Evolutionary conservation across 139 green algal species (phyloP).

Genomic region (Coelastrella sp.): DNA sequence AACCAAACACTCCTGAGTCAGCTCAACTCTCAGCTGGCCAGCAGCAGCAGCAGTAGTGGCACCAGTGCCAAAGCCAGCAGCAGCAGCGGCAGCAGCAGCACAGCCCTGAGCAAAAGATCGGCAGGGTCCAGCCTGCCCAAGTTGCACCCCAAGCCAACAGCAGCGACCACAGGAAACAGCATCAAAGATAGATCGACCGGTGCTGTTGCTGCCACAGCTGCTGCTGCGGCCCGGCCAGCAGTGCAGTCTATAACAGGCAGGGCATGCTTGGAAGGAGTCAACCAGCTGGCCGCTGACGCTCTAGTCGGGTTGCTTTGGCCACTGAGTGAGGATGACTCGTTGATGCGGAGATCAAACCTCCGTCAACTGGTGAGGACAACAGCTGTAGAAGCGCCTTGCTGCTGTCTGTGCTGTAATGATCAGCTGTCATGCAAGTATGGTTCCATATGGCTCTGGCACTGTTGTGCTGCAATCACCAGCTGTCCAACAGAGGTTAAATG

Average conservation of each 20-base stretch:
- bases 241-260: neutral
- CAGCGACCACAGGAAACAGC: neutral
- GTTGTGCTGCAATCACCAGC: too few species aligned
- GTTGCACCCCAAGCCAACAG: neutral
- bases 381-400: neutral
- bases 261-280: conserved; percentile 17
- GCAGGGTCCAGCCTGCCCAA: neutral
- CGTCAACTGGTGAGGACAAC: conserved; percentile 22
- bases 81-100: neutral
- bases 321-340: neutral
- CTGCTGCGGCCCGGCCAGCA: neutral
- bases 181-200: neutral
- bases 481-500: too few species aligned
- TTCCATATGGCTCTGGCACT: too few species aligned
- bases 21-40: neutral
- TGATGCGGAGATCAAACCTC: neutral
- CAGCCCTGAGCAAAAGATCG: neutral
- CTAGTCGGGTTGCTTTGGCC: conserved; percentile 32
- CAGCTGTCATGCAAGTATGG: neutral
- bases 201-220: neutral
- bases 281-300: neutral
- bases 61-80: neutral
- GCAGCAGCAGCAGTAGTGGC: neutral
- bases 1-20: conserved; percentile 34
- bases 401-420: neutral